Base-by-base conservation (phyloP, 495 filamentous ascomycete genomes). In the Neurospora cerealis region DNA sequence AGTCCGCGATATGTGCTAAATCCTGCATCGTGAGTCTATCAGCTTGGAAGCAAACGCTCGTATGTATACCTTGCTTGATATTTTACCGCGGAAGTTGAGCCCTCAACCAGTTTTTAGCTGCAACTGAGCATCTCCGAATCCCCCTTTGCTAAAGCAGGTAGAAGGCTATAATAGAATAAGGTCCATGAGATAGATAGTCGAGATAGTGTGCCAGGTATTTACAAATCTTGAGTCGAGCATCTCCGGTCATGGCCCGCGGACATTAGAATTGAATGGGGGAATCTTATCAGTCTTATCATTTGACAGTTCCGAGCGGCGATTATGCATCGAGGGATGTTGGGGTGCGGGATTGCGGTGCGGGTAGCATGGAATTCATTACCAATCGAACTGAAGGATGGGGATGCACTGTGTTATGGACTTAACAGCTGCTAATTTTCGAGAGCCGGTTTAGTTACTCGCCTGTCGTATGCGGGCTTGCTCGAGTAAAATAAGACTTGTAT, bases 201-300 rank as follows among this genome's bases (percentile, higher is more conserved):
- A 28, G 24, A 28, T 19, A 0, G 48, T 6, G 24, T 54, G 37
- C 1, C 71, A 41, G 28, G 69, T 36, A n/a, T 10, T 17, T 24
- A 6, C 69, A 10, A 32, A 5, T 4, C 13, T 36, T 17, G 38
- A 44, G n/a, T 42, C 13, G 36, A 75, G 73, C 13, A 77, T 77
- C 75, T 77, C 75, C 75, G 75, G 66, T 28, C 54, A 28, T 24
- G 46, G 70, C 75, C 77, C 77, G 77, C 78, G 75, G 78, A 80
- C 38, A 36, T 73, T 72, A 0, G 38, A 24, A 2, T 72, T 28
- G 28, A 28, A 36, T 42, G 19, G 73, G 36, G 28, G 40, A 36
- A 3, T 66, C 54, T 66, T 66, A 66, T 66, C 54, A 19, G 28
- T 34, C 54, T 66, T 66, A 66, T 36, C 54, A 6, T 66, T 36